phyloP scores from a whole-genome alignment of 2,329 filamentous ascomycete genomes.

The Dendrostoma leiphaemia region DNA sequence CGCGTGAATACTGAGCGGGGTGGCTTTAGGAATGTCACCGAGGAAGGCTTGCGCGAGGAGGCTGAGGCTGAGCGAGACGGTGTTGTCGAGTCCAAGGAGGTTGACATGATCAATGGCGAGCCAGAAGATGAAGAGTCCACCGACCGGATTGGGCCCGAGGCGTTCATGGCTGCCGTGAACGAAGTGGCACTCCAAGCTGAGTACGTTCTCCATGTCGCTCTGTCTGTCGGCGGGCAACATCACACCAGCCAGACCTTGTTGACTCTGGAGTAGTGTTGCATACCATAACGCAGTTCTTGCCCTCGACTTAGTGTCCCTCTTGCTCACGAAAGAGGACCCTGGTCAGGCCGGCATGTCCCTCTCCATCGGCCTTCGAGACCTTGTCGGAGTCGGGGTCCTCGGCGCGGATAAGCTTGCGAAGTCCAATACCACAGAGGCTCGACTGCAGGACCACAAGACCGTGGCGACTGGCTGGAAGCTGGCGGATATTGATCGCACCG shows the following conservation, averaged over 20 bases:
- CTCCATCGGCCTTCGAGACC: constrained; percentile 66
- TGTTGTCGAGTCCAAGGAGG: constrained; percentile 39
- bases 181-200: constrained; percentile 59
- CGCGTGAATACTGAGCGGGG: constrained; percentile 78
- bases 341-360: constrained; percentile 68
- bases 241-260: not conserved
- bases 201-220: constrained; percentile 34
- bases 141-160: constrained; percentile 40
- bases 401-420: constrained; percentile 64
- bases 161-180: constrained; percentile 49
- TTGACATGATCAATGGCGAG: constrained; percentile 42
- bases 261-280: constrained; percentile 37
- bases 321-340: constrained; percentile 79
- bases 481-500: constrained; percentile 71
- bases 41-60: constrained; percentile 69
- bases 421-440: constrained; percentile 55
- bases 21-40: constrained; percentile 77
- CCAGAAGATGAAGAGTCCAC: constrained; percentile 41
- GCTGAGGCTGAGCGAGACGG: constrained; percentile 40
- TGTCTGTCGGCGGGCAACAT: not conserved
- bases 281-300: constrained; percentile 65
- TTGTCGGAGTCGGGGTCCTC: constrained; percentile 72
- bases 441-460: constrained; percentile 54
- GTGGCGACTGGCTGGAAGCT: constrained; percentile 72
- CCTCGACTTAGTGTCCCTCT: constrained; percentile 79